phyloP scores from a whole-genome alignment of 345 rosid species.

The Luvunga scandens region DNA sequence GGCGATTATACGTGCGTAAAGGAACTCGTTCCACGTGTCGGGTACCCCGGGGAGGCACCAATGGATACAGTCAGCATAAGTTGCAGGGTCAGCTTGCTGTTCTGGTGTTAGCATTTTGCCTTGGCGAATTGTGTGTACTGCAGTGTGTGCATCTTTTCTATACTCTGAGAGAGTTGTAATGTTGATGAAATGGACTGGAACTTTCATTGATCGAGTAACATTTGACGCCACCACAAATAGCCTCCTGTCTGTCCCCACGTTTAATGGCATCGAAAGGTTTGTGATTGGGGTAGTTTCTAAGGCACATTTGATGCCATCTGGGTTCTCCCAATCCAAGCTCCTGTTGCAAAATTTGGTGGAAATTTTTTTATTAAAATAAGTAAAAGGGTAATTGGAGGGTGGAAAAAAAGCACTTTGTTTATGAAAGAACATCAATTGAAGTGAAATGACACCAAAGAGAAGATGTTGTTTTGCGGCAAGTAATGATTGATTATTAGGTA shows the following conservation, averaged over 20 bases:
- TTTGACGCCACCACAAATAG: conserved; percentile 48
- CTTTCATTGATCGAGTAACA: conserved; percentile 45
- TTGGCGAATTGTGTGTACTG: conserved; percentile 74
- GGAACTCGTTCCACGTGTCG: conserved; percentile 90
- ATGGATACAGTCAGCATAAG: conserved; percentile 90
- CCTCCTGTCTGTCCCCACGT: conserved; percentile 76
- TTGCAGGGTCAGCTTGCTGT: conserved; percentile 75
- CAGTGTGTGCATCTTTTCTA: conserved; percentile 91
- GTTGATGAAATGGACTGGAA: conserved; percentile 63
- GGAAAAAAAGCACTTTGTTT: neutral
- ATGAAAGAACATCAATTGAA: too few species aligned
- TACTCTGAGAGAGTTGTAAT: conserved; percentile 76
- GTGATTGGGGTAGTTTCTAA: conserved; percentile 64
- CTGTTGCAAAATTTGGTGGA: conserved; percentile 22
- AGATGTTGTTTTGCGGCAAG: neutral
- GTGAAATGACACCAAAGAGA: neutral
- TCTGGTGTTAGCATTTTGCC: conserved; percentile 75
- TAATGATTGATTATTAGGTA: neutral
- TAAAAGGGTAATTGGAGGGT: too few species aligned
- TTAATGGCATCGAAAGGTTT: conserved; percentile 45
- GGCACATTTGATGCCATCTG: conserved; percentile 83
- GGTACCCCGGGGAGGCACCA: conserved; percentile 98
- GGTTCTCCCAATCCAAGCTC: conserved; percentile 88
- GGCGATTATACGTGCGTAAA: conserved; percentile 69
- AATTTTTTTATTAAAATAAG: too few species aligned